These are phyloP conservation scores for Globisporangium nunn DNA, from an alignment of 352 stramenopile species.

Conservation along the genomic window DNA sequence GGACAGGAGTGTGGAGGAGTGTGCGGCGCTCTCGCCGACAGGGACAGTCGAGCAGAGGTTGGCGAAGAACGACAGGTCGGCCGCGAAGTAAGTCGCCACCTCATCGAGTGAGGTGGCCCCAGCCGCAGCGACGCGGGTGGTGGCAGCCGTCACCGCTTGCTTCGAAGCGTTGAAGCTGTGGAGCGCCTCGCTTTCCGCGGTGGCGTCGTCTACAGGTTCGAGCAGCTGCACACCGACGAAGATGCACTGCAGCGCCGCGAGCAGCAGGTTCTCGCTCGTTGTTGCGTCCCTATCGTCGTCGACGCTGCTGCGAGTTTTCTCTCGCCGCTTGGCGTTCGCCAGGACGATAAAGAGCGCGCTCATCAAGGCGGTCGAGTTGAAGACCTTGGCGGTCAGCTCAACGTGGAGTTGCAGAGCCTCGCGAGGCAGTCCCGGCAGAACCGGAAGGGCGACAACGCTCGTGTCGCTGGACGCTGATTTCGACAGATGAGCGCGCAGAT, in stretches of 20 bases:
- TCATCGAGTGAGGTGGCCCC: constrained; percentile 10
- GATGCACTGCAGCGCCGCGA: constrained; percentile 44
- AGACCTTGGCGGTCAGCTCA: constrained; percentile 29
- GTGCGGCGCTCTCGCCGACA: background rate
- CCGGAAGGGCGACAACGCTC: constrained; percentile 17
- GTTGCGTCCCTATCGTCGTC: background rate
- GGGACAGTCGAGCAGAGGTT: constrained; percentile 24
- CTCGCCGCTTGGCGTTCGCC: constrained; percentile 23
- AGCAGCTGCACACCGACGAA: constrained; percentile 36
- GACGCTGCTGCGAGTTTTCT: constrained; percentile 2
- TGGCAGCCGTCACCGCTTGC: background rate
- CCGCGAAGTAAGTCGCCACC: constrained; percentile 23
- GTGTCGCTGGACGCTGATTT: constrained; percentile 1
- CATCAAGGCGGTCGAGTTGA: constrained; percentile 42
- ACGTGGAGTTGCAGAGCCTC: constrained; percentile 22
- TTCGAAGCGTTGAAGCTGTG: constrained; percentile 3
- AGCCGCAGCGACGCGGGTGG: background rate
- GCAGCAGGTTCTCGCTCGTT: constrained; percentile 46
- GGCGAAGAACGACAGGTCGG: constrained; percentile 25
- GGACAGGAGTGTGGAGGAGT: background rate
- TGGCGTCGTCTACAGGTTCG: constrained; percentile 4
- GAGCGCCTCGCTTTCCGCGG: background rate
- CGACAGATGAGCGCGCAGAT: constrained; percentile 31
- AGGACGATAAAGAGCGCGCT: constrained; percentile 39
- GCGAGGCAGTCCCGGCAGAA: constrained; percentile 17